phyloP scores from a whole-genome alignment of 257 asterid genomes.

The Solanum corneliomulleri region DNA sequence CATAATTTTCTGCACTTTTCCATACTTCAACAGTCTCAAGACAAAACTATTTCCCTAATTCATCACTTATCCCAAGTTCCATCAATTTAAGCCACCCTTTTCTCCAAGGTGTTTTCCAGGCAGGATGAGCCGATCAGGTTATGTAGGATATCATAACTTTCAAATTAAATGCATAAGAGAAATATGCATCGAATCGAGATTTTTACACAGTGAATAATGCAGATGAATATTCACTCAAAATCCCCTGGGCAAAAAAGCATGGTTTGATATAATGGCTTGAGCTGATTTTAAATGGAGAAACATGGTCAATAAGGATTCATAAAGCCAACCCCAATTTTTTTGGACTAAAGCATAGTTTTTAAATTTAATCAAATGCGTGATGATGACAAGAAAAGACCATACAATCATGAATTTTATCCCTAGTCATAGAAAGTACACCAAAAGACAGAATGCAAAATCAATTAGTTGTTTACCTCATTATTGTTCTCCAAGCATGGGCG shows the following conservation, averaged over 20 bases:
- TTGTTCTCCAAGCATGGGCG: slow-evolving; percentile 86
- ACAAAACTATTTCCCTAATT: neutral
- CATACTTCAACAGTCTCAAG: neutral
- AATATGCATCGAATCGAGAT: neutral
- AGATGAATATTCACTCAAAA: neutral
- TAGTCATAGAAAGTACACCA: neutral
- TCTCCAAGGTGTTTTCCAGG: neutral
- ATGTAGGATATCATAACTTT: neutral
- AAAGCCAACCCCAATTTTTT: neutral
- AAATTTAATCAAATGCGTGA: neutral
- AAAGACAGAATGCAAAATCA: neutral
- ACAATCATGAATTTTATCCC: neutral
- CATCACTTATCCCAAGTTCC: neutral
- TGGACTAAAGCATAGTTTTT: neutral
- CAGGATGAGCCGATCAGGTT: neutral
- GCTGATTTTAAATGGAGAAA: neutral
- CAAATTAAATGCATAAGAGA: neutral
- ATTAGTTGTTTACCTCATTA: slow-evolving; percentile 53
- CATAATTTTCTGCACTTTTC: neutral
- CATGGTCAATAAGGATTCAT: neutral
- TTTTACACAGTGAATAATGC: neutral
- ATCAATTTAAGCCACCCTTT: neutral
- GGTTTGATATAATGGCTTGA: neutral
- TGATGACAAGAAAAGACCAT: neutral
- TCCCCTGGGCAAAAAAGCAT: neutral